Conservation (phyloP, 192 early-diverging fungal species). For the Piromyces sp. region DNA sequence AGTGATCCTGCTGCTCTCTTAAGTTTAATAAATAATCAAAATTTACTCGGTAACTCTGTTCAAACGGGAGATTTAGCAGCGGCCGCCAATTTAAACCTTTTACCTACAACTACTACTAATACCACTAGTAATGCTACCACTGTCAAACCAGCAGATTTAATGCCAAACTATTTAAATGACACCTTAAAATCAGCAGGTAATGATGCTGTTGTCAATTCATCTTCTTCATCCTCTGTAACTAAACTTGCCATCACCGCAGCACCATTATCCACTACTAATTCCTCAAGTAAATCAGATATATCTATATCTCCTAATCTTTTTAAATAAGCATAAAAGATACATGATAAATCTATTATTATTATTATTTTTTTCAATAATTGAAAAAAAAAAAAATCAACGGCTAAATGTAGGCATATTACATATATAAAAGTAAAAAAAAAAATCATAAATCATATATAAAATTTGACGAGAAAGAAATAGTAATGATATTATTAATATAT, state of each 20-base stretch:
- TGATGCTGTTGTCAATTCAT: not conserved
- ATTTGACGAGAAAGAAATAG: too few relatives aligned
- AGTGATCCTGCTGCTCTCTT: not conserved
- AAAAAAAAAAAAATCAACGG: too few relatives aligned
- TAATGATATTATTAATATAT: too few relatives aligned
- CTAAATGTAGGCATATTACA: too few relatives aligned
- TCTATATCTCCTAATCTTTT: not conserved
- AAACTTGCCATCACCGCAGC: not conserved
- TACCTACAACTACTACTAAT: not conserved
- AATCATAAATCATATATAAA: not conserved
- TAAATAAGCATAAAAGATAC: too few relatives aligned
- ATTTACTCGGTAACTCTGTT: too few relatives aligned
- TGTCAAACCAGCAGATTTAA: not conserved
- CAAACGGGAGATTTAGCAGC: too few relatives aligned
- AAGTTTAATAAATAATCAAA: too few relatives aligned
- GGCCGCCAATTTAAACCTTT: not conserved
- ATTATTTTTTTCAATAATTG: too few relatives aligned
- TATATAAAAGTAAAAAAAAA: too few relatives aligned
- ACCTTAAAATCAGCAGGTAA: not conserved
- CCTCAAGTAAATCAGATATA: not conserved
- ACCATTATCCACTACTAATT: not conserved
- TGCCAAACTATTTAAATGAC: not conserved
- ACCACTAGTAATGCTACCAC: not conserved
- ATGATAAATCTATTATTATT: too few relatives aligned
- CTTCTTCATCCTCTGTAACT: not conserved